phyloP scores from a whole-genome alignment of 768 basidiomycete species.

The Pulveroboletus sp. region DNA sequence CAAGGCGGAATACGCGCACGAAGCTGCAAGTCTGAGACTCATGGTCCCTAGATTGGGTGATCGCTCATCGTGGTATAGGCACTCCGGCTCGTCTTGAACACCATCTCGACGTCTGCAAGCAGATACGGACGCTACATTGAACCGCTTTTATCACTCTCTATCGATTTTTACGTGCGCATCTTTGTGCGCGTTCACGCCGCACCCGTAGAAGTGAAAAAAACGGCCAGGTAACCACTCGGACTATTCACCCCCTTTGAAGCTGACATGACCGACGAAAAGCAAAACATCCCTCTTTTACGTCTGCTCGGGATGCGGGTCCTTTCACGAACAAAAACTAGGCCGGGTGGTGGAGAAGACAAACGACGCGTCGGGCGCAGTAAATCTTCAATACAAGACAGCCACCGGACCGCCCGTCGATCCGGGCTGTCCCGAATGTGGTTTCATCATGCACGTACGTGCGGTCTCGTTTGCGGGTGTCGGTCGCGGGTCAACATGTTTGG shows the following conservation, averaged over 20 bases:
- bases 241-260: background rate
- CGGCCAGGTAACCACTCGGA: slow-evolving; percentile 53
- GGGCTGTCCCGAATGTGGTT: slow-evolving; percentile 82
- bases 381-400: slow-evolving; percentile 68
- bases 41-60: background rate
- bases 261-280: slow-evolving; percentile 40
- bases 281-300: slow-evolving; percentile 85
- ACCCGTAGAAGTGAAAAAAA: slow-evolving; percentile 81
- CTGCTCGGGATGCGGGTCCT: slow-evolving; percentile 81
- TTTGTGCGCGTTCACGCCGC: slow-evolving; percentile 78
- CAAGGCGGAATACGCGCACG: slow-evolving; percentile 91
- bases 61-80: slow-evolving; percentile 49
- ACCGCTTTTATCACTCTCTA: slow-evolving; percentile 86
- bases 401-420: slow-evolving; percentile 63
- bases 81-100: slow-evolving; percentile 65
- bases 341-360: slow-evolving; percentile 60
- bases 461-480: background rate
- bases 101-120: slow-evolving; percentile 81
- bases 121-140: slow-evolving; percentile 91
- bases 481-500: background rate
- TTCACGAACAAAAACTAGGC: slow-evolving; percentile 84
- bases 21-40: slow-evolving; percentile 60
- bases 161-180: slow-evolving; percentile 95
- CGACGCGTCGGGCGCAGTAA: slow-evolving; percentile 53
- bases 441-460: slow-evolving; percentile 60